These are phyloP conservation scores for Dactylis glomerata DNA, from an alignment of 176 grass and related monocot species.

Conservation along the genomic window DNA sequence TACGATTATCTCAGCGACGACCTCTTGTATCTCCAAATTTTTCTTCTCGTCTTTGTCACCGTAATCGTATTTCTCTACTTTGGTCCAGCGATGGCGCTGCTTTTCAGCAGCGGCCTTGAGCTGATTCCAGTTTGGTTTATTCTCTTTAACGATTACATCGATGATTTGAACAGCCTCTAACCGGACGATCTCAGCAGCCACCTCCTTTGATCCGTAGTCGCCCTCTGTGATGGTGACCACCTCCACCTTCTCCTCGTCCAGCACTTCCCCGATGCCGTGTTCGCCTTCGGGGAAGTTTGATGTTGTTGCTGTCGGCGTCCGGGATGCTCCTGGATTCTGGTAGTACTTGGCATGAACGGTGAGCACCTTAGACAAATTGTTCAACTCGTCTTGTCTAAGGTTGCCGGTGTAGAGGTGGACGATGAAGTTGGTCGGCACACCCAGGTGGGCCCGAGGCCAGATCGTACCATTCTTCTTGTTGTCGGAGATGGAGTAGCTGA, in stretches of 20 bases:
- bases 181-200: background rate
- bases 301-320: too few species aligned
- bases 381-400: background rate
- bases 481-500: background rate
- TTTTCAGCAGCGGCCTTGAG: too few species aligned
- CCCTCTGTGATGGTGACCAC: background rate
- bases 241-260: background rate
- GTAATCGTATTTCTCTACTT: too few species aligned
- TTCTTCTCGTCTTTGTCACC: too few species aligned
- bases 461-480: background rate
- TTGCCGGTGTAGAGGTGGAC: background rate
- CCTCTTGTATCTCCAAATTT: too few species aligned
- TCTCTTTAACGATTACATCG: background rate
- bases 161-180: background rate
- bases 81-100: too few species aligned
- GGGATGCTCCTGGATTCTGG: too few species aligned
- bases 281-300: too few species aligned
- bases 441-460: background rate
- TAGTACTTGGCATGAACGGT: background rate
- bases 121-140: too few species aligned
- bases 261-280: too few species aligned
- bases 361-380: background rate
- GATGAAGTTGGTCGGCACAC: background rate
- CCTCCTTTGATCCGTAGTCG: background rate
- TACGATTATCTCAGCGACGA: too few species aligned